phyloP scores from a whole-genome alignment of 495 filamentous ascomycete species.

The Letharia columbiana region DNA sequence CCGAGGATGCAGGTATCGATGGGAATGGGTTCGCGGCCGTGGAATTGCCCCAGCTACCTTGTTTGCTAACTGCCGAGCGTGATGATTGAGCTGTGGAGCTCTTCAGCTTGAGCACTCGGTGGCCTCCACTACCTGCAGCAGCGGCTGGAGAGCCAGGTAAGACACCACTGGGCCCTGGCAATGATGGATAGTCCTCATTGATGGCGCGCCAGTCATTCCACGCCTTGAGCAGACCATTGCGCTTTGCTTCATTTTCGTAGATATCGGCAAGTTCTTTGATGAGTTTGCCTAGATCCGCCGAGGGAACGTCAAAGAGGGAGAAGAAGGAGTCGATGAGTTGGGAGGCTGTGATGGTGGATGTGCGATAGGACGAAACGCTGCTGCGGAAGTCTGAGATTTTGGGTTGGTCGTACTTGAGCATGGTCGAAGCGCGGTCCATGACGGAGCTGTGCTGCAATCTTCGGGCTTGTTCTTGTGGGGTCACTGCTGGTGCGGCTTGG shows the following conservation, averaged over 20 bases:
- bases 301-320: conserved; percentile 71
- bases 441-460: conserved; percentile 64
- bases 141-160: conserved; percentile 39
- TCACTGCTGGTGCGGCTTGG: conserved; percentile 29
- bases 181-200: conserved; percentile 90
- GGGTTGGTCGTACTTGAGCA: conserved; percentile 61
- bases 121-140: conserved; percentile 39
- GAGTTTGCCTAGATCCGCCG: conserved; percentile 73
- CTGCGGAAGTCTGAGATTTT: conserved; percentile 71
- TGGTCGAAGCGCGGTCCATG: conserved; percentile 69
- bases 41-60: conserved; percentile 41
- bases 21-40: conserved; percentile 39
- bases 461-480: conserved; percentile 71
- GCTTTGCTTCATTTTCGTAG: conserved; percentile 73
- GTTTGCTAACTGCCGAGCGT: conserved; percentile 47
- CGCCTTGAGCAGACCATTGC: conserved; percentile 59
- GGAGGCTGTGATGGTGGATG: conserved; percentile 54
- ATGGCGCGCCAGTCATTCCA: conserved; percentile 94
- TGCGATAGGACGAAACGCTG: conserved; percentile 66
- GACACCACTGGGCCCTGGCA: conserved; percentile 63
- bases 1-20: conserved; percentile 37
- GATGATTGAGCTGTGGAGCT: conserved; percentile 68
- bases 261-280: conserved; percentile 90
- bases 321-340: conserved; percentile 76
- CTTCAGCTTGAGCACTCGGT: conserved; percentile 63